Evolutionary conservation across 306 rosid species (phyloP).

Genomic region (Acacia crassicarpa): DNA sequence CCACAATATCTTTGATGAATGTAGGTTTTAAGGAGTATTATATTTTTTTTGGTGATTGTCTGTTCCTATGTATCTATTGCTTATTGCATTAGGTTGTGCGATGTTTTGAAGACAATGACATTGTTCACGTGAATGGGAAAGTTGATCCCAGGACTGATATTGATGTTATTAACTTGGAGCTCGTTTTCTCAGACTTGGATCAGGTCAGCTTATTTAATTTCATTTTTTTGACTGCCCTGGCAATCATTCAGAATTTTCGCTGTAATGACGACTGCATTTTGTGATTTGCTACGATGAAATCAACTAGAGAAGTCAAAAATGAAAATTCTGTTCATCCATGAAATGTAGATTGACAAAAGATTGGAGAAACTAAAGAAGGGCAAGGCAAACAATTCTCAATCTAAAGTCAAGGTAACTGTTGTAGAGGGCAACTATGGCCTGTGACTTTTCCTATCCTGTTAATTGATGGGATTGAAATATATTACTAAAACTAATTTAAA

Average conservation of each 20-base stretch:
- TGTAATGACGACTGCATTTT: conserved; percentile 11
- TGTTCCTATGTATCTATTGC: conserved; percentile 27
- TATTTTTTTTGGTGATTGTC: conserved; percentile 1
- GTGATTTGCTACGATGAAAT: conserved; percentile 30
- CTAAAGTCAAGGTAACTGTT: conserved; percentile 72
- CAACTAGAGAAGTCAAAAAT: conserved; percentile 54
- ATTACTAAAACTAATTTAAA: conserved; percentile 3
- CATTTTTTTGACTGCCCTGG: conserved; percentile 21
- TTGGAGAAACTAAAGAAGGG: conserved; percentile 89
- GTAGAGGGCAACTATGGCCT: conserved; percentile 2
- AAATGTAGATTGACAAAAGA: conserved; percentile 96
- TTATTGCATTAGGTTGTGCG: conserved; percentile 69
- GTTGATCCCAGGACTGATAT: conserved; percentile 91
- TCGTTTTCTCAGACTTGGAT: conserved; percentile 90
- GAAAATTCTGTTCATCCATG: conserved; percentile 41
- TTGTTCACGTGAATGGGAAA: conserved; percentile 90
- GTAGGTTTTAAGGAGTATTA: neutral
- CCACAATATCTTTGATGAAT: neutral
- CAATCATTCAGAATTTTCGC: conserved; percentile 12
- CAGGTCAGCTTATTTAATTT: conserved; percentile 64
- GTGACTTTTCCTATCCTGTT: neutral
- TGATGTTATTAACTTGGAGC: conserved; percentile 94
- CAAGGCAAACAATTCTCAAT: conserved; percentile 77
- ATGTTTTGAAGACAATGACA: conserved; percentile 94
- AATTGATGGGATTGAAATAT: conserved; percentile 1